Evolutionary conservation across 345 rosid genomes (phyloP), one percentile per base, ranked within the genome.

Genomic region (Brassica nigra): DNA sequence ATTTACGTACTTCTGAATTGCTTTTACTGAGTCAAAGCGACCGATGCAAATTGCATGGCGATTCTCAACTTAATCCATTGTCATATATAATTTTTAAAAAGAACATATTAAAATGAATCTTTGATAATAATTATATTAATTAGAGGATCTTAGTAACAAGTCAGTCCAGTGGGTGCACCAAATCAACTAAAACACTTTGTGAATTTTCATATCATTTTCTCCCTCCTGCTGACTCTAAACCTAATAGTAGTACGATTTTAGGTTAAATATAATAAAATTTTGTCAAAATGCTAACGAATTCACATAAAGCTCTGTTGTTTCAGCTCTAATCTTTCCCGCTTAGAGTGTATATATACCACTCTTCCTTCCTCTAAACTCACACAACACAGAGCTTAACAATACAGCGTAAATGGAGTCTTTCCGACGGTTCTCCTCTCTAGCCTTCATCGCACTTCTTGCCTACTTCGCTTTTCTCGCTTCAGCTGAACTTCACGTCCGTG

Each of bases 161-260:
- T 42, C 8, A 76, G 80, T 76, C 77, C 5, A 81, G 83, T 81
- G 69, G 83, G 80, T 81, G 80, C 15, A 81, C 83, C 83, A 67
- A 76, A 71, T 81, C 83, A 81, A 81, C 83, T 81, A 65, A 75
- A 68, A 29, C 55, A 23, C 49, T 28, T 37, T 75, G 72, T 39
- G 66, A 59, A 36, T 4, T 27, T 77, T 44, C 6, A 8, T 29
- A 4, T 8, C 15, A 55, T 68, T 75, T 64, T 71, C 42, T 70
- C 23, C 69, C 33, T 76, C 76, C 70, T 57, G 71, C 78, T 75
- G 71, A 80, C 76, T 80, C 62, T 42, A 57, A 76, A 80, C 76
- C 79, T 69, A 80, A 70, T 64, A 54, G 31, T 8, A 62, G 9
- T 70, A 54, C 62, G 39, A 39, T 8, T 80, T 64, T 16, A 63